Conservation (phyloP, 805 yeast genomes). For the Suhomyces xylopsoci region DNA sequence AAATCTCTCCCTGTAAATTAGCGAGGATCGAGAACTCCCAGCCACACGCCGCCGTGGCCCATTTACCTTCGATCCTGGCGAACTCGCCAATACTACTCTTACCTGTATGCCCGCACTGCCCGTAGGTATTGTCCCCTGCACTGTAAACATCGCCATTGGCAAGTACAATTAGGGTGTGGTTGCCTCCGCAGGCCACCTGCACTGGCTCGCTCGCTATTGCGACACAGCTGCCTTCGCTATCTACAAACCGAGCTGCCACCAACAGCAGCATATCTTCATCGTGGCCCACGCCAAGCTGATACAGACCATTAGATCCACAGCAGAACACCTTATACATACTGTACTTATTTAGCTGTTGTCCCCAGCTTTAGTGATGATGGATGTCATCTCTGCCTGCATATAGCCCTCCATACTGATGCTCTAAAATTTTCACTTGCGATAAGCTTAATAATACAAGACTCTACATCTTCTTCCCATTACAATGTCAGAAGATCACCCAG, state of each 20-base stretch:
- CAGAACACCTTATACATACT: conserved; percentile 32
- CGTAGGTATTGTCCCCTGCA: conserved; percentile 55
- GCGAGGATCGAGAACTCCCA: conserved; percentile 73
- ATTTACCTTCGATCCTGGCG: conserved; percentile 18
- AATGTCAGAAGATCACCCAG: conserved; percentile 6
- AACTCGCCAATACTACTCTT: conserved; percentile 12
- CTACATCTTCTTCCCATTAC: not conserved
- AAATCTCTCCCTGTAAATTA: conserved; percentile 37
- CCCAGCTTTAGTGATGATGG: not conserved
- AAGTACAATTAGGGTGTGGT: conserved; percentile 67
- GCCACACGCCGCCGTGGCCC: conserved; percentile 63
- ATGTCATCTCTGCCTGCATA: conserved; percentile 8
- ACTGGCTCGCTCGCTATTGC: conserved; percentile 22
- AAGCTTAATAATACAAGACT: conserved; percentile 1
- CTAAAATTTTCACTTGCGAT: conserved; percentile 1
- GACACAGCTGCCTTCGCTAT: conserved; percentile 9
- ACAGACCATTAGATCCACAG: conserved; percentile 84
- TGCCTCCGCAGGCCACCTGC: conserved; percentile 75
- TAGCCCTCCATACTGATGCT: not conserved
- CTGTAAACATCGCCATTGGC: conserved; percentile 52
- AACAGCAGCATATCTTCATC: conserved; percentile 41
- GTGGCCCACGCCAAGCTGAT: conserved; percentile 65
- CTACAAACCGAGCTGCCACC: conserved; percentile 13
- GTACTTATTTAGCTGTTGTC: too few species aligned
- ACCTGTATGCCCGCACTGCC: conserved; percentile 48